phyloP scores from a whole-genome alignment of 2,329 filamentous ascomycete genomes.

The Colletotrichum sp. region DNA sequence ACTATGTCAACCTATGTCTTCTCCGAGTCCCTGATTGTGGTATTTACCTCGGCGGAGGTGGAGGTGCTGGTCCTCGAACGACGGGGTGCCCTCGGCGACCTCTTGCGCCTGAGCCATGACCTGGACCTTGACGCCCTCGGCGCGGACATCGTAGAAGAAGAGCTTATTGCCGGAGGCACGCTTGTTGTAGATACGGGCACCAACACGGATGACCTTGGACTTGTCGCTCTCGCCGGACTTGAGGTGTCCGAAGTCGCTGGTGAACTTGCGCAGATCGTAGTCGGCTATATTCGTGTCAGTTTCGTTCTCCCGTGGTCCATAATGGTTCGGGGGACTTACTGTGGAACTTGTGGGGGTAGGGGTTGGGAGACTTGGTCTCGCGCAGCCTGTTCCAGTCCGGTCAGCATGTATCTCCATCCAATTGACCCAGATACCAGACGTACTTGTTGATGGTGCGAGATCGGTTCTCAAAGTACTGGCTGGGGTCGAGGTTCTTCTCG shows the following conservation, averaged over 20 bases:
- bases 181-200: conserved; percentile 89
- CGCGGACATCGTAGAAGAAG: conserved; percentile 86
- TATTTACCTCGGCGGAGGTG: conserved; percentile 73
- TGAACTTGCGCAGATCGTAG: conserved; percentile 82
- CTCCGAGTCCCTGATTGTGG: not conserved
- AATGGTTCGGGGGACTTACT: conserved; percentile 22
- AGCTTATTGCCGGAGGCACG: conserved; percentile 83
- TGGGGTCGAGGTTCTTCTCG: conserved; percentile 62
- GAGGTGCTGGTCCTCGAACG: conserved; percentile 90
- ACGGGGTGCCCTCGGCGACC: conserved; percentile 64
- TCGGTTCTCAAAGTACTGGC: conserved; percentile 93
- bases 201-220: conserved; percentile 77
- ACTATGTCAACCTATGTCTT: not conserved
- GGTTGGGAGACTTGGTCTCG: conserved; percentile 75
- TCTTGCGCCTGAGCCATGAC: conserved; percentile 91
- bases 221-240: conserved; percentile 86
- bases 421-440: not conserved
- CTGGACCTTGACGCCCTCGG: conserved; percentile 74
- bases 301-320: not conserved
- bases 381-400: conserved; percentile 51
- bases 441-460: conserved; percentile 77
- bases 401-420: conserved; percentile 68
- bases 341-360: conserved; percentile 81
- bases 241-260: conserved; percentile 77
- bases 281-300: conserved; percentile 68